These are phyloP conservation scores for Dictyostelium gargantuum DNA, from an alignment of 208 protist genomes.

Conservation along the genomic window DNA sequence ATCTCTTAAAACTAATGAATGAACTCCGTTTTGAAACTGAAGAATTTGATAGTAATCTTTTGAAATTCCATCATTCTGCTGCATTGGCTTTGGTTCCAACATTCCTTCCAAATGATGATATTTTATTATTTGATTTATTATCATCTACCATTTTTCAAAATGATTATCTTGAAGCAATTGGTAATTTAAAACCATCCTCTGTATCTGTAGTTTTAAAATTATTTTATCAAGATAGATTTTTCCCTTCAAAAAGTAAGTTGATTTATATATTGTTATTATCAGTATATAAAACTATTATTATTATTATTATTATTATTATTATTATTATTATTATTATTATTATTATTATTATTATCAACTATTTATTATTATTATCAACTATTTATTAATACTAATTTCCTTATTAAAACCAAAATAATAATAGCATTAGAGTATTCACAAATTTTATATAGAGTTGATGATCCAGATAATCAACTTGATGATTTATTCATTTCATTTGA, in stretches of 20 bases:
- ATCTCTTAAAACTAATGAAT: conserved; percentile 35
- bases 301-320: neutral
- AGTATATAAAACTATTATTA: too few relatives aligned
- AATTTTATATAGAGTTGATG: neutral
- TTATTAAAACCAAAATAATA: too few relatives aligned
- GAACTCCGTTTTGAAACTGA: conserved; percentile 39
- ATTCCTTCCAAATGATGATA: conserved; percentile 45
- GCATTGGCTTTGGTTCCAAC: neutral
- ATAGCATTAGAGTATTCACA: conserved; percentile 19
- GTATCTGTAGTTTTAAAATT: neutral
- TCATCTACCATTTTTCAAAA: neutral
- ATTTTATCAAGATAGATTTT: conserved; percentile 52
- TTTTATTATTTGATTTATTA: neutral
- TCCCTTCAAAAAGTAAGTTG: conserved; percentile 24
- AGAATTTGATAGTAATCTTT: conserved; percentile 20
- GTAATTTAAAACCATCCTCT: neutral
- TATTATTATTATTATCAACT: too few relatives aligned
- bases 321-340: neutral
- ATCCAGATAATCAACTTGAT: conserved; percentile 1
- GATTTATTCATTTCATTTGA: conserved; percentile 36
- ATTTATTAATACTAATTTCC: too few relatives aligned
- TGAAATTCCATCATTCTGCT: conserved; percentile 24
- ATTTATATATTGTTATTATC: too few relatives aligned
- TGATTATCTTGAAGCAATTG: conserved; percentile 24
- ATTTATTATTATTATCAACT: too few relatives aligned